Conservation (phyloP, 2,329 filamentous ascomycete species). For the Nakataea oryzae region DNA sequence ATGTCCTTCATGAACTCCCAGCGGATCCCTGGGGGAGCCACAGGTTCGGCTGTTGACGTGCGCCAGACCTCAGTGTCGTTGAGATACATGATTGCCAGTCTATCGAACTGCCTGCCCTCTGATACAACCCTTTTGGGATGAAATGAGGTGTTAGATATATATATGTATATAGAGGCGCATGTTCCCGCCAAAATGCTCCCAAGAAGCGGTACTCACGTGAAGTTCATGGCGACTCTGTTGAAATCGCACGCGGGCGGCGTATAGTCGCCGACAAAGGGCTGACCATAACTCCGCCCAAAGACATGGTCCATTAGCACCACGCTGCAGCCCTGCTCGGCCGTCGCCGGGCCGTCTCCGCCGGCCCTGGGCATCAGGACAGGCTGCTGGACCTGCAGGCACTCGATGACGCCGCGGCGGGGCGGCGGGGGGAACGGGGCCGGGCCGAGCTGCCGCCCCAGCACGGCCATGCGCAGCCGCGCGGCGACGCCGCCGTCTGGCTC, state of each 20-base stretch:
- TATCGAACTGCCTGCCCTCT: constrained; percentile 64
- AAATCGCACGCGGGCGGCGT: constrained; percentile 59
- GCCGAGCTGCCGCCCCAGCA: background rate
- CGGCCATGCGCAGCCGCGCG: no score
- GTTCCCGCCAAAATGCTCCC: no score
- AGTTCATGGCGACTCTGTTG: constrained; percentile 64
- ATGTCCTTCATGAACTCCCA: constrained; percentile 76
- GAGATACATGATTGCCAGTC: constrained; percentile 65
- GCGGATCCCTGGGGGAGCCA: constrained; percentile 49
- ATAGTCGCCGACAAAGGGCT: constrained; percentile 60
- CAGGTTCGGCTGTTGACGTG: constrained; percentile 75
- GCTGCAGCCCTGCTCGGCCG: constrained; percentile 28
- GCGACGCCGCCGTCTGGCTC: background rate
- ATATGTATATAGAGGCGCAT: no score
- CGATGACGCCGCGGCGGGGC: constrained; percentile 23
- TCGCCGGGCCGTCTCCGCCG: constrained; percentile 23
- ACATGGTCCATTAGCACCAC: constrained; percentile 58
- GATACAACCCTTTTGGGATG: constrained; percentile 49
- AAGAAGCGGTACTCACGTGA: constrained; percentile 19
- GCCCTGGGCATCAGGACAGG: constrained; percentile 45
- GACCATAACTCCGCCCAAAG: constrained; percentile 64
- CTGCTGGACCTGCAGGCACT: constrained; percentile 60
- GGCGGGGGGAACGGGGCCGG: background rate
- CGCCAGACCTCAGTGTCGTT: constrained; percentile 73
- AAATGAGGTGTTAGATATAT: no score